A percentile compares a stretch with the other conserved stretches of the same genome.
Conservation (phyloP, 2,329 filamentous ascomycete genomes). For the Arachnopeziza araneosa region DNA sequence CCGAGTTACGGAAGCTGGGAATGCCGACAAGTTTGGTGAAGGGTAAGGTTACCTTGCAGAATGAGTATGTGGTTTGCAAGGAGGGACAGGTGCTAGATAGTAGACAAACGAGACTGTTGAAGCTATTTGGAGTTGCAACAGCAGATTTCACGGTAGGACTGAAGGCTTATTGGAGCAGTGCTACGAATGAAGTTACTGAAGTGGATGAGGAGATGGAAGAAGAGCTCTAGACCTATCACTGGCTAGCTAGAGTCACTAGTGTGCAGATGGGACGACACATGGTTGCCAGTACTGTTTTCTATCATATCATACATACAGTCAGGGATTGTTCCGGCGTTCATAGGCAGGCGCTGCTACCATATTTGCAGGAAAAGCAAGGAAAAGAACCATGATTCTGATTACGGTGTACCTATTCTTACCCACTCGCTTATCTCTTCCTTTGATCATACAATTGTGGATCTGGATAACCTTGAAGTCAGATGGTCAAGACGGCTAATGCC, state of each 20-base stretch:
- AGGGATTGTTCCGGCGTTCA: slow-evolving; percentile 26
- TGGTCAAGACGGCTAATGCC: slow-evolving; percentile 30
- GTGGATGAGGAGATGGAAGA: slow-evolving; percentile 42
- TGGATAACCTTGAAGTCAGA: slow-evolving; percentile 19
- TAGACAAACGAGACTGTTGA: slow-evolving; percentile 86
- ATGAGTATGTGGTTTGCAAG: slow-evolving; percentile 59
- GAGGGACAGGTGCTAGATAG: slow-evolving; percentile 83
- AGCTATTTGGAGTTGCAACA: slow-evolving; percentile 86
- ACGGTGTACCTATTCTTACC: slow-evolving; percentile 24
- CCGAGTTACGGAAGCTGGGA: slow-evolving; percentile 80
- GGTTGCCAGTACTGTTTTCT: slow-evolving; percentile 18
- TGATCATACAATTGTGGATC: slow-evolving; percentile 30
- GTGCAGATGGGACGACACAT: background rate
- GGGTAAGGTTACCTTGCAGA: slow-evolving; percentile 72
- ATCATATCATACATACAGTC: slow-evolving; percentile 30
- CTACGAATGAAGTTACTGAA: slow-evolving; percentile 54
- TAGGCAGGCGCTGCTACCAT: slow-evolving; percentile 25
- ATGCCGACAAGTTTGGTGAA: slow-evolving; percentile 85
- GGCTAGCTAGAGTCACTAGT: slow-evolving; percentile 23
- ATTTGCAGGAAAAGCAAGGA: slow-evolving; percentile 19
- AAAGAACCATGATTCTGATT: slow-evolving; percentile 26
- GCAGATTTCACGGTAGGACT: slow-evolving; percentile 84
- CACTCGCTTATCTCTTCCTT: slow-evolving; percentile 15
- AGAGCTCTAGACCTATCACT: background rate
- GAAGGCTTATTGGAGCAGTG: slow-evolving; percentile 64